A percentile compares a stretch with the other conserved stretches of the same genome.
phyloP scores from a whole-genome alignment of 2,329 filamentous ascomycete species.

The Decorospora gaudefroyi region DNA sequence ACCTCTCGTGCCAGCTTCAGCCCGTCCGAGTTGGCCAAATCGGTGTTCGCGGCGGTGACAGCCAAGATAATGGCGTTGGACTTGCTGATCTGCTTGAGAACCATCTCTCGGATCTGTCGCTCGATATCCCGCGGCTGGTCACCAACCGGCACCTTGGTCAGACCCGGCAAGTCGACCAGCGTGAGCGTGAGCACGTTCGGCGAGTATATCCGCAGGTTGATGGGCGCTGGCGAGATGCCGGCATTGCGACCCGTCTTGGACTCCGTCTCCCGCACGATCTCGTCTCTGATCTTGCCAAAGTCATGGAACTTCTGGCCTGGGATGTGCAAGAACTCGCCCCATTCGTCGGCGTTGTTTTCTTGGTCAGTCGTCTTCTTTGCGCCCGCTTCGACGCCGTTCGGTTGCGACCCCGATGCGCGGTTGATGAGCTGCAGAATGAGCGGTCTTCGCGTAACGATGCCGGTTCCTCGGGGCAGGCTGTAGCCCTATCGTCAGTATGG shows the following conservation, averaged over 20 bases:
- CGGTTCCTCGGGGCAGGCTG: slow-evolving; percentile 93
- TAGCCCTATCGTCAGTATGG: slow-evolving; percentile 32
- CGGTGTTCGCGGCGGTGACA: slow-evolving; percentile 94
- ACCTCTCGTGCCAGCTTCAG: slow-evolving; percentile 95
- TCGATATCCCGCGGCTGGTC: slow-evolving; percentile 97
- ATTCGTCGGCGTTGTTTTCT: slow-evolving; percentile 90
- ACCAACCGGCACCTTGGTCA: slow-evolving; percentile 95
- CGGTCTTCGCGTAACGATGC: slow-evolving; percentile 94
- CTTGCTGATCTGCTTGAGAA: slow-evolving; percentile 97
- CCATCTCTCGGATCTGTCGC: slow-evolving; percentile 95
- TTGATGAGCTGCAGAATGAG: slow-evolving; percentile 99
- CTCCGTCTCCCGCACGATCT: slow-evolving; percentile 96
- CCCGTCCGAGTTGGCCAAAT: slow-evolving; percentile 98
- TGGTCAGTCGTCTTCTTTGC: slow-evolving; percentile 75
- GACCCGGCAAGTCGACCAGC: slow-evolving; percentile 90
- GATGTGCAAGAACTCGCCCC: slow-evolving; percentile 98
- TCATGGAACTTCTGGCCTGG: slow-evolving; percentile 97
- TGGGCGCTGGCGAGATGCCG: slow-evolving; percentile 93
- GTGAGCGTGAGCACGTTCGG: slow-evolving; percentile 97
- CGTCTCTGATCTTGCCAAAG: slow-evolving; percentile 97
- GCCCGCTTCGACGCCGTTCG: slow-evolving; percentile 70
- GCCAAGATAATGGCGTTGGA: slow-evolving; percentile 97
- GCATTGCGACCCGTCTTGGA: slow-evolving; percentile 95
- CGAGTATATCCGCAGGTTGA: slow-evolving; percentile 98
- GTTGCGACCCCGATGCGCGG: slow-evolving; percentile 62